Percentiles rank a stretch among this genome's conserved stretches.
These are phyloP conservation scores for Kwoniella bestiolae DNA, from an alignment of 768 basidiomycete genomes.

Conservation along the genomic window DNA sequence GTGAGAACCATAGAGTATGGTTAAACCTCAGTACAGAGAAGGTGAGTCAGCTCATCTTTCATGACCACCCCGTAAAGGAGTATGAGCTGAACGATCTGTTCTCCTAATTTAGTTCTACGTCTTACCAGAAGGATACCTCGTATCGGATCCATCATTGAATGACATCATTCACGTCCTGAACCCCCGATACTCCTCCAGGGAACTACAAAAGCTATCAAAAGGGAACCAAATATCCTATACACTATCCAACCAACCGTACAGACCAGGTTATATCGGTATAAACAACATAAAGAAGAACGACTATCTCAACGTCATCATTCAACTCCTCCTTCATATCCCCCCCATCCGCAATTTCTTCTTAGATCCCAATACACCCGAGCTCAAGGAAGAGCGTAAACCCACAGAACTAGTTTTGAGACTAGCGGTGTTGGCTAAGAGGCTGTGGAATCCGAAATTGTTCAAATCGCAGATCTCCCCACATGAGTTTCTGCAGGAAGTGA, in stretches of 20 bases:
- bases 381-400: conserved; percentile 43
- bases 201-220: conserved; percentile 60
- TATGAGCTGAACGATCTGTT: too few relatives aligned
- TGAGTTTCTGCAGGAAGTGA: conserved; percentile 96
- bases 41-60: too few relatives aligned
- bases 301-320: conserved; percentile 96
- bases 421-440: conserved; percentile 81
- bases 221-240: conserved; percentile 72
- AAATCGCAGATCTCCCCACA: conserved; percentile 99
- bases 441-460: conserved; percentile 96
- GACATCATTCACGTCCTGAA: conserved; percentile 90
- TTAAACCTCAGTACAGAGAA: conserved; percentile 92
- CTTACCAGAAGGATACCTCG: conserved; percentile 93
- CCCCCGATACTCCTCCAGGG: conserved; percentile 79
- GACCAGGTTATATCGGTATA: conserved; percentile 91
- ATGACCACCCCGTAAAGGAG: too few relatives aligned
- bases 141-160: conserved; percentile 93
- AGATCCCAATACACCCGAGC: conserved; percentile 49
- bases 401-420: conserved; percentile 88
- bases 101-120: conserved; percentile 78
- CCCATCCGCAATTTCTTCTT: conserved; percentile 82
- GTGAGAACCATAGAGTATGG: conserved; percentile 98
- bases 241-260: conserved; percentile 75
- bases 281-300: conserved; percentile 98
- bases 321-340: conserved; percentile 85